Conservation (phyloP, 2,329 filamentous ascomycete genomes). For the Dactylellina drechsleri region DNA sequence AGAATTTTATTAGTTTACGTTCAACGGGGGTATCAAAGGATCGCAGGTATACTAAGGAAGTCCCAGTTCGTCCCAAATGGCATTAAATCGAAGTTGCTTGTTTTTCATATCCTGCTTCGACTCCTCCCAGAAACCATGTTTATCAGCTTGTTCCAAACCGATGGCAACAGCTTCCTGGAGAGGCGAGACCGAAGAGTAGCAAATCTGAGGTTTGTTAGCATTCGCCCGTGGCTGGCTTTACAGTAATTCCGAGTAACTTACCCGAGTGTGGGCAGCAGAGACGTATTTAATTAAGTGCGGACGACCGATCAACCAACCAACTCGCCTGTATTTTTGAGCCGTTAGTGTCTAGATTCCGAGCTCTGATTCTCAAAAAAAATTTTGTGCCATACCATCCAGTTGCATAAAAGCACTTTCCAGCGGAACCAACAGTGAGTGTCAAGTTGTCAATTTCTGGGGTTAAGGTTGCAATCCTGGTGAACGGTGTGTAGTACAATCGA, state of each 20-base stretch:
- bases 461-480: slow-evolving; percentile 89
- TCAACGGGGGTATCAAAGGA: not conserved
- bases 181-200: slow-evolving; percentile 91
- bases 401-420: slow-evolving; percentile 97
- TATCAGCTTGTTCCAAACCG: slow-evolving; percentile 89
- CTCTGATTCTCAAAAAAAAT: not conserved
- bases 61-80: slow-evolving; percentile 78
- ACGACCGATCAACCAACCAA: slow-evolving; percentile 88
- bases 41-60: slow-evolving; percentile 67
- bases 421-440: slow-evolving; percentile 92
- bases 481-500: slow-evolving; percentile 91
- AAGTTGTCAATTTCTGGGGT: slow-evolving; percentile 88
- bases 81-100: slow-evolving; percentile 88
- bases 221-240: not conserved
- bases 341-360: slow-evolving; percentile 1
- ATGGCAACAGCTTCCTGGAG: slow-evolving; percentile 94
- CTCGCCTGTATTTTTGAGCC: slow-evolving; percentile 17
- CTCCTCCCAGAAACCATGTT: slow-evolving; percentile 85
- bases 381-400: slow-evolving; percentile 76
- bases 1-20: slow-evolving; percentile 6
- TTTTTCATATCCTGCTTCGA: slow-evolving; percentile 86
- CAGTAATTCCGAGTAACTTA: slow-evolving; percentile 8
- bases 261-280: slow-evolving; percentile 85
- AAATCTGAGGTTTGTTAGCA: slow-evolving; percentile 68
- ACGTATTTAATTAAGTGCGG: slow-evolving; percentile 90